A percentile compares a stretch with the other conserved stretches of the same genome.
phyloP scores from a whole-genome alignment of 1,284 basidiomycete species.

The Athelia sp. region DNA sequence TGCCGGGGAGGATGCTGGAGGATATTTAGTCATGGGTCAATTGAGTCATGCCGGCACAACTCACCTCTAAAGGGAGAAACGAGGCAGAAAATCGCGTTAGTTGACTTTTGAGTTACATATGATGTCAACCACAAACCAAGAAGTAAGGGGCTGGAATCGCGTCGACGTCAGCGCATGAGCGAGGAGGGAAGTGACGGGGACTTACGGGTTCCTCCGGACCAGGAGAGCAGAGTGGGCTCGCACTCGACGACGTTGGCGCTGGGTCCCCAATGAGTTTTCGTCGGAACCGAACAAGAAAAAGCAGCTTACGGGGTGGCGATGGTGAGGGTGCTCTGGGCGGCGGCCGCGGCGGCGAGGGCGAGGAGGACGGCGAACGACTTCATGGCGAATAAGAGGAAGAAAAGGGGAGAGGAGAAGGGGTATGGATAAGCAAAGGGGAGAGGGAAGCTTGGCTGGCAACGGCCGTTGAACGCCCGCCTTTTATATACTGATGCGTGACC shows the following conservation, averaged over 20 bases:
- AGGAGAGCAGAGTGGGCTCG: constrained; percentile 42
- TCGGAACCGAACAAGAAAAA: background rate
- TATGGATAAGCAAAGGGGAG: background rate
- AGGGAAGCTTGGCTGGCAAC: background rate
- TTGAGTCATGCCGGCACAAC: constrained; percentile 14
- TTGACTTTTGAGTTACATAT: too few relatives aligned
- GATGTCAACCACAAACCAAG: constrained; percentile 33
- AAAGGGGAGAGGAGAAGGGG: constrained; percentile 20
- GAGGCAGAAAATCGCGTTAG: background rate
- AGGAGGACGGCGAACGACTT: constrained; percentile 35
- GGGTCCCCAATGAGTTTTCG: constrained; percentile 6
- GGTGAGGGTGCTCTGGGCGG: constrained; percentile 38
- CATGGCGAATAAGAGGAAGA: constrained; percentile 32
- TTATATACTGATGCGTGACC: background rate
- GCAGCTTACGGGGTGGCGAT: constrained; percentile 58
- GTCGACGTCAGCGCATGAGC: constrained; percentile 5
- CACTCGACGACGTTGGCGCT: constrained; percentile 44
- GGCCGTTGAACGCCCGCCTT: too few relatives aligned
- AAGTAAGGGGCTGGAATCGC: constrained; percentile 40
- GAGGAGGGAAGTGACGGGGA: constrained; percentile 7
- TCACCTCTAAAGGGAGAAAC: constrained; percentile 4
- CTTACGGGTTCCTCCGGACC: constrained; percentile 48
- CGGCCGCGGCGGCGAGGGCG: constrained; percentile 32
- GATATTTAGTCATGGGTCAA: constrained; percentile 3
- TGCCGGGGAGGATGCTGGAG: constrained; percentile 39